Evolutionary conservation across 1,284 basidiomycete species (phyloP).

Genomic region (Ustilago nuda): DNA sequence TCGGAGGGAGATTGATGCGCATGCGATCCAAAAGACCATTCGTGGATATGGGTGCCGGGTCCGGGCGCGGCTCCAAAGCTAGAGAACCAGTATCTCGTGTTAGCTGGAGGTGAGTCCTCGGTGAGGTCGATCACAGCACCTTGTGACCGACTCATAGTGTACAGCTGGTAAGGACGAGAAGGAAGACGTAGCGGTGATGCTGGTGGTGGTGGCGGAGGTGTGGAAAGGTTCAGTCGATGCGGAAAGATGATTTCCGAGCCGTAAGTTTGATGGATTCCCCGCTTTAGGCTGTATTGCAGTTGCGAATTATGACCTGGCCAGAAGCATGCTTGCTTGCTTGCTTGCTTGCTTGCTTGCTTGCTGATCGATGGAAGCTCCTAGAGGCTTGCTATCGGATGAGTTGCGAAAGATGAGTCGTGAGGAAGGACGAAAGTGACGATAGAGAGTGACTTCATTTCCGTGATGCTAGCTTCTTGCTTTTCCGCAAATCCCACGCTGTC

Average conservation of each 20-base stretch:
- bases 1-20: not conserved
- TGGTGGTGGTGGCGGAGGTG: conserved; percentile 11
- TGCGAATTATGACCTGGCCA: not conserved
- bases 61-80: not conserved
- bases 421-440: conserved; percentile 5
- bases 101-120: conserved; percentile 52
- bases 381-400: not conserved
- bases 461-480: conserved; percentile 7
- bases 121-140: conserved; percentile 57
- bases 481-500: not conserved
- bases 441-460: conserved; percentile 22
- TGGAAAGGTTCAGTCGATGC: conserved; percentile 12
- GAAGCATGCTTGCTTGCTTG: too few species aligned
- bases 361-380: not conserved
- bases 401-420: not conserved
- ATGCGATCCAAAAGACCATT: conserved; percentile 20
- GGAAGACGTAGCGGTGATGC: too few species aligned
- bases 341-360: not conserved
- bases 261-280: too few species aligned
- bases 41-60: conserved; percentile 25
- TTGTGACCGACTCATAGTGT: conserved; percentile 19
- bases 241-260: too few species aligned
- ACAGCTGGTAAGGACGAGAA: not conserved
- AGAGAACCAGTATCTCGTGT: conserved; percentile 8
- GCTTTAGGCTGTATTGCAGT: too few species aligned